Percentiles rank a stretch among this genome's conserved stretches.
These are phyloP conservation scores for Sporisorium reilianum DNA, from an alignment of 1,284 basidiomycete species.

Conservation along the genomic window DNA sequence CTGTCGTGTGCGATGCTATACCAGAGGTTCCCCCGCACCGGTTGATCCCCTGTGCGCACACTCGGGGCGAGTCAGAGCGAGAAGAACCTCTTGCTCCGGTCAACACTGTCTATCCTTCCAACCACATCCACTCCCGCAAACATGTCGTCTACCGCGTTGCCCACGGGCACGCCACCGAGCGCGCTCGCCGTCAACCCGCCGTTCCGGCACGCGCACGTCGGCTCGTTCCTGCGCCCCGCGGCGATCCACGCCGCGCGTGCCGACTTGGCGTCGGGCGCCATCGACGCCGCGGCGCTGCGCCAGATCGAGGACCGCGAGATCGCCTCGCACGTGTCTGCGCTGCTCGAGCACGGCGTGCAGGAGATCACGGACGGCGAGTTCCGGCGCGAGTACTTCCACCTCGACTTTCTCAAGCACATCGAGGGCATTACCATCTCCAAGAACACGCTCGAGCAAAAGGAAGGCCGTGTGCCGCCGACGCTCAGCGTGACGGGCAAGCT, in stretches of 20 bases:
- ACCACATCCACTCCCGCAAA: no score
- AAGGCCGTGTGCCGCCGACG: slow-evolving; percentile 67
- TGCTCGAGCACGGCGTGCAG: slow-evolving; percentile 73
- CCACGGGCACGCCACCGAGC: slow-evolving; percentile 23
- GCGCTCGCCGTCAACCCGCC: slow-evolving; percentile 38
- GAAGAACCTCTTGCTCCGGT: no score
- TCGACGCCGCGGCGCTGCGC: slow-evolving; percentile 72
- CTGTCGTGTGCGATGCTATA: no score
- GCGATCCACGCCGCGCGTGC: slow-evolving; percentile 73
- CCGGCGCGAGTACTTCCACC: slow-evolving; percentile 57
- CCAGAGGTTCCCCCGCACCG: no score
- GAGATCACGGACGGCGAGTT: slow-evolving; percentile 77
- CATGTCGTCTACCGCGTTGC: slow-evolving; percentile 40
- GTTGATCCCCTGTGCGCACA: no score
- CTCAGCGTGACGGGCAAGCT: slow-evolving; percentile 66
- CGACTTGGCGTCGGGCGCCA: slow-evolving; percentile 71
- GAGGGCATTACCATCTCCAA: slow-evolving; percentile 52
- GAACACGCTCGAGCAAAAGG: slow-evolving; percentile 58
- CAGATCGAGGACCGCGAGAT: slow-evolving; percentile 75
- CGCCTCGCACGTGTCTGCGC: slow-evolving; percentile 73
- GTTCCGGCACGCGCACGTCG: slow-evolving; percentile 51
- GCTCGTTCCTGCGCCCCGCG: slow-evolving; percentile 73
- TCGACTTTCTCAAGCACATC: slow-evolving; percentile 58
- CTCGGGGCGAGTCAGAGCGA: no score
- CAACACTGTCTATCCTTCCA: no score